A percentile compares a stretch with the other conserved stretches of the same genome.
These are phyloP conservation scores for Tremellales sp. DNA, from an alignment of 1,284 basidiomycete genomes.

Conservation along the genomic window DNA sequence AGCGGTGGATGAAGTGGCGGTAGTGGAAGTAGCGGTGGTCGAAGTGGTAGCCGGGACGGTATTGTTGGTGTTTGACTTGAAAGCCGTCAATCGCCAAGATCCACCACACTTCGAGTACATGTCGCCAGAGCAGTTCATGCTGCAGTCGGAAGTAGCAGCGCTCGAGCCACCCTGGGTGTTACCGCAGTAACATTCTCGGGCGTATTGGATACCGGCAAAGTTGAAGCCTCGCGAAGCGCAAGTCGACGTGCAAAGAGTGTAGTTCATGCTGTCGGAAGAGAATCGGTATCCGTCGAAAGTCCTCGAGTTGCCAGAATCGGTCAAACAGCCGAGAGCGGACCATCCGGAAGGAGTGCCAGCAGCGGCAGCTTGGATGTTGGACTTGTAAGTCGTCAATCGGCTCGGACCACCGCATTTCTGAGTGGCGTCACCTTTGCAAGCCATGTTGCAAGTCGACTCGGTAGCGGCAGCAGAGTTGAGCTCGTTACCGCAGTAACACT, in stretches of 20 bases:
- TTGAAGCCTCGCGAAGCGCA: conserved; percentile 14
- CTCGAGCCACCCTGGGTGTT: conserved; percentile 2
- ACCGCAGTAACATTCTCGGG: conserved; percentile 8
- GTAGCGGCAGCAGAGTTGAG: conserved; percentile 12
- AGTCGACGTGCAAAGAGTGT: conserved; percentile 8
- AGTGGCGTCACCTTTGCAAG: conserved; percentile 19
- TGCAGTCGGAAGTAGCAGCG: conserved; percentile 3
- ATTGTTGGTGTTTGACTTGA: not conserved
- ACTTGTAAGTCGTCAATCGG: conserved; percentile 1
- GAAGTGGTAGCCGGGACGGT: not conserved
- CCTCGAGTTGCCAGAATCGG: conserved; percentile 9
- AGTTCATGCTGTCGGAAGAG: conserved; percentile 11
- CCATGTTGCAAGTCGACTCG: conserved; percentile 14
- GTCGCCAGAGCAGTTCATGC: conserved; percentile 15
- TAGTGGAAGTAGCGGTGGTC: conserved; percentile 1
- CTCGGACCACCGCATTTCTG: conserved; percentile 13
- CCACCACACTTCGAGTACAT: conserved; percentile 13
- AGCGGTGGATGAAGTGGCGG: conserved; percentile 2
- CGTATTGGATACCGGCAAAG: conserved; percentile 12
- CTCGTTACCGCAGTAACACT: conserved; percentile 37
- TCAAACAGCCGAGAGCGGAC: conserved; percentile 15
- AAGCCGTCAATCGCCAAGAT: conserved; percentile 4
- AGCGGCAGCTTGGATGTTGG: not conserved
- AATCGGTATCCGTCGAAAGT: conserved; percentile 11
- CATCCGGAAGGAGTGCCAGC: conserved; percentile 12